Evolutionary conservation across 805 yeast species (phyloP), one percentile per base, ranked within the genome.

Genomic region (Millerozyma miso): DNA sequence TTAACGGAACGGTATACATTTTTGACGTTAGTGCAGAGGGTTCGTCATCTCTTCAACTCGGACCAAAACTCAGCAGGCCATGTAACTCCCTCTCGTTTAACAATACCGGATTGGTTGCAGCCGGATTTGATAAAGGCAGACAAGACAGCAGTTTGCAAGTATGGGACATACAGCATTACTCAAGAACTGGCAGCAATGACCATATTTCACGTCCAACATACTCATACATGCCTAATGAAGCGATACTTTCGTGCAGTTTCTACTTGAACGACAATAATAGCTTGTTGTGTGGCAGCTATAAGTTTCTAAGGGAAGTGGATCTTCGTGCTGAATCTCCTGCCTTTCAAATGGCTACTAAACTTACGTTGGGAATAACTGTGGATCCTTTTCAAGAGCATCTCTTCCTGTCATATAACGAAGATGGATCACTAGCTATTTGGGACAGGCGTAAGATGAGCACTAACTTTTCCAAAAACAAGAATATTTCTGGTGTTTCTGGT

Each of bases 351-450:
- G 84, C 90, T 2, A 84, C 95, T 0, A 79, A 83, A 52, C 77
- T 86, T 45, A 80, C 89, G 0, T 71, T 79, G 52, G 85, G 85
- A 15, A 72, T 90, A 37, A 71, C 77, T 6, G 68, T 82, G 23
- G 90, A 87, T 56, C 91, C 85, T 3, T 79, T 79, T 55, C 80
- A 81, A 54, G 74, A 73, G 10, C 74, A 78, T 60, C 72, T 77
- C 47, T 87, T 90, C 59, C 79, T 88, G 14, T 81, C 95, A 0
- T 78, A 78, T 48, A 79, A 87, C 40, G 96, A 89, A 52, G 91
- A 86, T 54, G 96, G 96, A 1, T 78, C 93, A 0, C 64, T 89
- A 39, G 83, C 91, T 0, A 71, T 90, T 5, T 90, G 90, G 87
- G 95, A 86, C 58, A 72, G 88, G 48, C 69, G 95, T 49, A 81